These are phyloP conservation scores for Tetrahymena malaccensis DNA, from an alignment of 73 alveolate species.

Conservation along the genomic window DNA sequence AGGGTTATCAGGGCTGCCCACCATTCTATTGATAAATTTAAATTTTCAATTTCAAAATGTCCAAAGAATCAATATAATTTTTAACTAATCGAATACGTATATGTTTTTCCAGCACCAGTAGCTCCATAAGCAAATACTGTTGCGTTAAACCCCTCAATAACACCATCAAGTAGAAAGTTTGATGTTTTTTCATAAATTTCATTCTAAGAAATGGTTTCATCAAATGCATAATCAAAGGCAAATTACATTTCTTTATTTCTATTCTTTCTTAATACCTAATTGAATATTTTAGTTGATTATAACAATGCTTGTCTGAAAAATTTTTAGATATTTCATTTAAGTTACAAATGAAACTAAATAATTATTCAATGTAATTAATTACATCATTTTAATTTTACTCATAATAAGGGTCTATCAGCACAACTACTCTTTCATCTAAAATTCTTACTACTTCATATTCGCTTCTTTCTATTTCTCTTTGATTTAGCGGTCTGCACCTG, in stretches of 20 bases:
- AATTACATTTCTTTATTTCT: slow-evolving; percentile 30
- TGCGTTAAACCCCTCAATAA: slow-evolving; percentile 71
- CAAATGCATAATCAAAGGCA: slow-evolving; percentile 39
- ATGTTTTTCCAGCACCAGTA: slow-evolving; percentile 90
- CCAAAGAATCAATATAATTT: neutral
- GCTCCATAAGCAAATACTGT: slow-evolving; percentile 88
- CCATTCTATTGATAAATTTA: slow-evolving; percentile 58
- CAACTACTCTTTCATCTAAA: neutral
- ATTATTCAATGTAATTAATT: neutral
- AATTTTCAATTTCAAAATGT: slow-evolving; percentile 49
- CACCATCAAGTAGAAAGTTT: slow-evolving; percentile 59
- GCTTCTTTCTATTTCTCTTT: neutral
- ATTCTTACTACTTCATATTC: neutral
- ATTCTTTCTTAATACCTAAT: slow-evolving; percentile 27
- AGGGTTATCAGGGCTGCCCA: slow-evolving; percentile 75
- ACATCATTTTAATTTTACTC: neutral
- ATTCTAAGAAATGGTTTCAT: slow-evolving; percentile 6
- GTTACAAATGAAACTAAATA: neutral
- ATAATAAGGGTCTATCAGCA: neutral
- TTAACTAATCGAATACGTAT: slow-evolving; percentile 50
- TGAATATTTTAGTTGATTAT: neutral
- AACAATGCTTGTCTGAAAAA: neutral
- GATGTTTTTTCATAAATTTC: slow-evolving; percentile 56
- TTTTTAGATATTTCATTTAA: neutral
- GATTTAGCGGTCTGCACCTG: neutral